Percentiles rank a stretch among this genome's conserved stretches.
These are phyloP conservation scores for Fimicolochytrium jonesii DNA, from an alignment of 192 early-diverging fungal species.

Conservation along the genomic window DNA sequence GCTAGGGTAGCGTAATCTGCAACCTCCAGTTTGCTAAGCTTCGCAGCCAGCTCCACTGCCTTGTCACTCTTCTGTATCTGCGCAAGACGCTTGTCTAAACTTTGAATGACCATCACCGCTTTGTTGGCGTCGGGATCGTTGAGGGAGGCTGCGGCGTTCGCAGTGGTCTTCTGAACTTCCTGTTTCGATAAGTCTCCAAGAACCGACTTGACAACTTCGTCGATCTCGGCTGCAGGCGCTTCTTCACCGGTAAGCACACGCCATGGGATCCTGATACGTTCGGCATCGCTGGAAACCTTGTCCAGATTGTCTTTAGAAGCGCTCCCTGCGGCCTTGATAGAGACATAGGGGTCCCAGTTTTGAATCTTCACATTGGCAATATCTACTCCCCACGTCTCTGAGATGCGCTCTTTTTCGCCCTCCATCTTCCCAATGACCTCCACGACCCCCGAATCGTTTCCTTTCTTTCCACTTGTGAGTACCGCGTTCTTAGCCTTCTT, in stretches of 20 bases:
- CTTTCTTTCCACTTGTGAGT: no score
- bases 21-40: no score
- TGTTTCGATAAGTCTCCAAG: no score
- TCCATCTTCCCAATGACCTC: not conserved
- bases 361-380: not conserved
- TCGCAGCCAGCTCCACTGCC: no score
- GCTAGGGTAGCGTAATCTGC: no score
- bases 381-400: not conserved
- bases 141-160: no score
- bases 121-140: no score
- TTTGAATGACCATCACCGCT: no score
- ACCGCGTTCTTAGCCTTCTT: conserved; percentile 8
- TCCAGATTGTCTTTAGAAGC: not conserved
- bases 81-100: no score
- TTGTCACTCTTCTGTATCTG: no score
- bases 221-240: not conserved
- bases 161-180: no score
- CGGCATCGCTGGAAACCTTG: not conserved
- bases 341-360: not conserved
- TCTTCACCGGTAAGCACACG: not conserved
- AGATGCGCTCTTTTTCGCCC: not conserved
- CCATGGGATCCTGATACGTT: not conserved
- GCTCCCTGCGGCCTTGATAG: not conserved
- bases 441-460: no score
- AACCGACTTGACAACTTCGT: not conserved